Evolutionary conservation across 1,139 yeast genomes (phyloP).

Genomic region (Debaryomycetaceae sp.): DNA sequence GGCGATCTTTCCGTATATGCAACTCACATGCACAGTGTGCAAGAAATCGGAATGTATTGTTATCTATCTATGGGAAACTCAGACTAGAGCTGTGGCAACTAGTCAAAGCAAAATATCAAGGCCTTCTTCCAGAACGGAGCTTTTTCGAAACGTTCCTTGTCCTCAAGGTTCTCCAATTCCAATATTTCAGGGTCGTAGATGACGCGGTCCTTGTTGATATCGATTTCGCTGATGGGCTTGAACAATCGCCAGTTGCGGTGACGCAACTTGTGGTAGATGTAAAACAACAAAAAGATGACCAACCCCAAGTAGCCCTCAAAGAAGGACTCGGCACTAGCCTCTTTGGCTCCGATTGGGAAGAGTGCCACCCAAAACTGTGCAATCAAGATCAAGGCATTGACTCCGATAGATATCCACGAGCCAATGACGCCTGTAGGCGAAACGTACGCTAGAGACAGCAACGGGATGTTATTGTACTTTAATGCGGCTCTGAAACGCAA

Average conservation of each 20-base stretch:
- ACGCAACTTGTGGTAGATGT: conserved; percentile 14
- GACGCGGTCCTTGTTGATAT: conserved; percentile 11
- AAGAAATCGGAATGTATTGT: too few species aligned
- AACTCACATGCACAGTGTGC: too few species aligned
- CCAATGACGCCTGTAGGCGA: conserved; percentile 15
- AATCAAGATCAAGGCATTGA: conserved; percentile 11
- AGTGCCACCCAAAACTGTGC: conserved; percentile 18
- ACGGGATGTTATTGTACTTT: conserved; percentile 10
- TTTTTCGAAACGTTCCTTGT: conserved; percentile 9
- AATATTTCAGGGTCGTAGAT: conserved; percentile 16
- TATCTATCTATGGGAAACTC: too few species aligned
- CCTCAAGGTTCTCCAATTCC: conserved; percentile 15
- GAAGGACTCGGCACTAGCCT: conserved; percentile 10
- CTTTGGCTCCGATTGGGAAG: conserved; percentile 13
- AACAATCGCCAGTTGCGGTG: conserved; percentile 13
- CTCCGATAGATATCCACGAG: conserved; percentile 11
- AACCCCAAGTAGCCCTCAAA: conserved; percentile 15
- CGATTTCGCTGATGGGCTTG: conserved; percentile 11
- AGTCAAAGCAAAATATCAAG: conserved; percentile 8
- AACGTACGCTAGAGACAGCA: conserved; percentile 12
- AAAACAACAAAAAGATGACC: conserved; percentile 12
- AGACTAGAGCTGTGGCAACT: too few species aligned
- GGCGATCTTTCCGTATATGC: too few species aligned
- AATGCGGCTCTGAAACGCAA: conserved; percentile 16
- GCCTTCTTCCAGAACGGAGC: conserved; percentile 16